Base-by-base conservation (phyloP, 148 eudicot genomes). In the Camellia sinensis region DNA sequence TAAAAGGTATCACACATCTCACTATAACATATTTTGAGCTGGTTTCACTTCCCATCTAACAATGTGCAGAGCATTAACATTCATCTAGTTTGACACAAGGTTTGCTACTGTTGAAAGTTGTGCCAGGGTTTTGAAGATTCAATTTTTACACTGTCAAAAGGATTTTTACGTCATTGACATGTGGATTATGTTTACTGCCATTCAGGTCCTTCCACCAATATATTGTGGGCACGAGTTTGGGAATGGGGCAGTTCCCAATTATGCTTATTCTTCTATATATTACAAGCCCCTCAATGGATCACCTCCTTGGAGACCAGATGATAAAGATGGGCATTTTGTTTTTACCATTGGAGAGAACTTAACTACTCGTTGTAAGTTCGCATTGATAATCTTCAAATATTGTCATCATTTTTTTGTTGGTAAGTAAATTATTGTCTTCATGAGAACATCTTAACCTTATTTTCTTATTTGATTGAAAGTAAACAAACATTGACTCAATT, bases 251-350 rank as follows among this genome's bases (percentile, higher is more conserved):
- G 67, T 85, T 46, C 89, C 92, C n/a, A 85, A 82, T 76, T 89
- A 83, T 85, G 86, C 87, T 50, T 87, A 86, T 76, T 87, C 90
- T 68, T 91, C 94, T 65, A 83, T 86, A 78, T 91, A 87, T 79
- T 85, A 82, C 77, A 87, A 84, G 80, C 84, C 88, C 46, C 88
- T 79, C 8, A 82, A 86, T 85, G 87, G 86, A 69, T 89, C 94
- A 68, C 91, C 94, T 78, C 94, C 94, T 74, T 89, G 92, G 94
- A 91, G 94, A 83, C 85, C 81, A 64, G 94, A 91, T 84, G 92
- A 89, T 81, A 91, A 89, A 83, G 87, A 82, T 74, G 89, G 92
- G 14, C 91, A 88, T 74, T 88, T 84, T 73, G 82, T 81, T 18
- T 90, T 83, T 78, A 78, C 83, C 8, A 61, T 89, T 83, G 91